These are phyloP conservation scores for Wickerhamiella domercqiae DNA, from an alignment of 805 yeast species.

Conservation along the genomic window DNA sequence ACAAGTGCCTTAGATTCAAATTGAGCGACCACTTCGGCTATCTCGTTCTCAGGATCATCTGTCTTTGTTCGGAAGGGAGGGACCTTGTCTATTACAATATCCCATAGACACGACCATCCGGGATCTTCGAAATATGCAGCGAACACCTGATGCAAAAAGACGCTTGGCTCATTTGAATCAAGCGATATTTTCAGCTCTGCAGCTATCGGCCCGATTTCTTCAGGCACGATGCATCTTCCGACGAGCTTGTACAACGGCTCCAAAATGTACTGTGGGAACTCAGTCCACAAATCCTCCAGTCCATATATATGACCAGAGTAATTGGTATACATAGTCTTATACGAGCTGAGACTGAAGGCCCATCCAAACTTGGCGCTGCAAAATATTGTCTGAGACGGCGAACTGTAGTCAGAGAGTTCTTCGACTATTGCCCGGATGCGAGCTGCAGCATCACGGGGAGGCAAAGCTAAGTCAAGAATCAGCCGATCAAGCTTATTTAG, in stretches of 20 bases:
- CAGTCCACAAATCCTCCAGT: no score
- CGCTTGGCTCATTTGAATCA: slow-evolving; percentile 4
- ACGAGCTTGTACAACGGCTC: slow-evolving; percentile 70
- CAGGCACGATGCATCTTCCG: slow-evolving; percentile 41
- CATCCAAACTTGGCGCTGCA: slow-evolving; percentile 50
- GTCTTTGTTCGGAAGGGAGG: no score
- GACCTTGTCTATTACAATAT: background rate
- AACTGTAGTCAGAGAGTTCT: slow-evolving; percentile 27
- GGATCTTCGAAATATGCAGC: slow-evolving; percentile 6
- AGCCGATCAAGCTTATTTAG: slow-evolving; percentile 76
- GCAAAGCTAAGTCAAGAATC: slow-evolving; percentile 61
- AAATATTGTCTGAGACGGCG: slow-evolving; percentile 57
- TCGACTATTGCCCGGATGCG: slow-evolving; percentile 49
- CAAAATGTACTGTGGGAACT: slow-evolving; percentile 46
- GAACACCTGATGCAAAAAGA: slow-evolving; percentile 4
- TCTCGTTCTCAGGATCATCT: no score
- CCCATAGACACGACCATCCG: background rate
- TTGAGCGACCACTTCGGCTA: no score
- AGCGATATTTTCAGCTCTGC: slow-evolving; percentile 1
- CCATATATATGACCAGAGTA: no score
- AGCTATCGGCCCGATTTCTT: slow-evolving; percentile 36
- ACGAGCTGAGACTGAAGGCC: slow-evolving; percentile 52
- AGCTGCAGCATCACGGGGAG: slow-evolving; percentile 57
- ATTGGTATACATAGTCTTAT: slow-evolving; percentile 36
- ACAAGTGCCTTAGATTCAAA: no score